Percentiles rank a stretch among this genome's conserved stretches.
Conservation (phyloP, 306 rosid species). For the Vigna unguiculata region DNA sequence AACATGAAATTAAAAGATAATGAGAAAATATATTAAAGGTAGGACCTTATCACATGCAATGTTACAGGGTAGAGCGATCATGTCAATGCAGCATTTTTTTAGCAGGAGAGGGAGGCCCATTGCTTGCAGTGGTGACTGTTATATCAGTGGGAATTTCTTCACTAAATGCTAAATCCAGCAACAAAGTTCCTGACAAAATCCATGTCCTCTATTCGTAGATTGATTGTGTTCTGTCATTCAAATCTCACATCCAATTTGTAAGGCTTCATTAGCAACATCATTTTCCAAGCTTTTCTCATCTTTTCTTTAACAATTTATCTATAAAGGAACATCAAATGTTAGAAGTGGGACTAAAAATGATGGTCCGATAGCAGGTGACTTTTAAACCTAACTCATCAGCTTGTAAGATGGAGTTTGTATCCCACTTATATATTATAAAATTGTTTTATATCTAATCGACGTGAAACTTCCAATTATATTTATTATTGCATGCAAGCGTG, state of each 20-base stretch:
- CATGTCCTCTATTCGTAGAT: conserved; percentile 25
- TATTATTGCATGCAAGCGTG: neutral
- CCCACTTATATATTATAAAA: no score
- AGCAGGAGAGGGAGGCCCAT: conserved; percentile 29
- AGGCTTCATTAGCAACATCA: neutral
- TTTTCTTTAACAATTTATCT: neutral
- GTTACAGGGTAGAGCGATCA: conserved; percentile 20
- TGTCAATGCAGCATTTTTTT: conserved; percentile 17
- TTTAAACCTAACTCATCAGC: no score
- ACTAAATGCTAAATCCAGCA: conserved; percentile 33
- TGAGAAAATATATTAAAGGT: neutral
- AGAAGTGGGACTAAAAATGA: no score
- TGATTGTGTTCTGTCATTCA: conserved; percentile 22
- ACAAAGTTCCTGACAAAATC: conserved; percentile 31
- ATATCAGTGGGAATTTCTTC: conserved; percentile 32
- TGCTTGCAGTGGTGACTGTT: conserved; percentile 10
- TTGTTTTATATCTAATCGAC: no score
- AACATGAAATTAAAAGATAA: no score
- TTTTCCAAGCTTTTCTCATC: no score
- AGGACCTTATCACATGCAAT: conserved; percentile 39
- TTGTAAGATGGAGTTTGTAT: no score
- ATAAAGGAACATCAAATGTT: neutral
- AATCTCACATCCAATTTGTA: conserved; percentile 15
- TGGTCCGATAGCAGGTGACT: no score
- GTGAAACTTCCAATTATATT: no score